Conservation (phyloP, 495 filamentous ascomycete species). For the Trichocladium uniseriatum region DNA sequence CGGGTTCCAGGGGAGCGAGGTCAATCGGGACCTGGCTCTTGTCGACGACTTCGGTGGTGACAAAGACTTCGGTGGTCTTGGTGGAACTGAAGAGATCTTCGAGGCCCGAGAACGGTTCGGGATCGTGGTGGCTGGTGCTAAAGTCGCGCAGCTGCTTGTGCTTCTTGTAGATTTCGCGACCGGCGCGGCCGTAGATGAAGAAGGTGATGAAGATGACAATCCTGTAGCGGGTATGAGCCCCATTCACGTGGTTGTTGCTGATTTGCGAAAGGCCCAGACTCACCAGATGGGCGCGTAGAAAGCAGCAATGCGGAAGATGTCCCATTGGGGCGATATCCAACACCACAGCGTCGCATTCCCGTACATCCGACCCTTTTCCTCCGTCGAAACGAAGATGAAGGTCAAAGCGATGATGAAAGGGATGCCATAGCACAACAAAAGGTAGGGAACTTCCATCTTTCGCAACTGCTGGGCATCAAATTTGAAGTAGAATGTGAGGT, state of each 20-base stretch:
- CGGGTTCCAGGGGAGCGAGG: not conserved
- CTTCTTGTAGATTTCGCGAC: slow-evolving; percentile 57
- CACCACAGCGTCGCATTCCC: slow-evolving; percentile 81
- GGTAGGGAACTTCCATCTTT: slow-evolving; percentile 62
- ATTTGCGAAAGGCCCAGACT: slow-evolving; percentile 2
- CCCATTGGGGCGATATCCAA: slow-evolving; percentile 60
- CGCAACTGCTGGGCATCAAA: slow-evolving; percentile 59
- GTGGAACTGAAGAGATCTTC: slow-evolving; percentile 36
- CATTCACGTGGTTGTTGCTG: too few relatives aligned
- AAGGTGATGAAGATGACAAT: slow-evolving; percentile 59
- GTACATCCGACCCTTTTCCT: slow-evolving; percentile 49
- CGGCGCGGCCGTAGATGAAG: slow-evolving; percentile 64
- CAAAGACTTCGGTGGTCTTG: slow-evolving; percentile 53
- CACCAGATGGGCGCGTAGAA: slow-evolving; percentile 85
- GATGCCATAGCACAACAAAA: slow-evolving; percentile 64
- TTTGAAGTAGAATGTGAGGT: slow-evolving; percentile 73
- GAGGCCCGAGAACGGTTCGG: slow-evolving; percentile 1
- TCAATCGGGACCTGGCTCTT: slow-evolving; percentile 3
- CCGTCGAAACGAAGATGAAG: slow-evolving; percentile 53
- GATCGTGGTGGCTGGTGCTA: slow-evolving; percentile 10
- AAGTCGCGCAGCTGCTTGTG: slow-evolving; percentile 40
- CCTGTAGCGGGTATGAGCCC: slow-evolving; percentile 20
- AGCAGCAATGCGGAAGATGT: slow-evolving; percentile 60
- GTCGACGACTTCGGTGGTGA: slow-evolving; percentile 35
- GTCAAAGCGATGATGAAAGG: slow-evolving; percentile 60